A percentile compares a stretch with the other conserved stretches of the same genome.
These are phyloP conservation scores for Ilex paraguariensis DNA, from an alignment of 305 asterid genomes.

Conservation along the genomic window DNA sequence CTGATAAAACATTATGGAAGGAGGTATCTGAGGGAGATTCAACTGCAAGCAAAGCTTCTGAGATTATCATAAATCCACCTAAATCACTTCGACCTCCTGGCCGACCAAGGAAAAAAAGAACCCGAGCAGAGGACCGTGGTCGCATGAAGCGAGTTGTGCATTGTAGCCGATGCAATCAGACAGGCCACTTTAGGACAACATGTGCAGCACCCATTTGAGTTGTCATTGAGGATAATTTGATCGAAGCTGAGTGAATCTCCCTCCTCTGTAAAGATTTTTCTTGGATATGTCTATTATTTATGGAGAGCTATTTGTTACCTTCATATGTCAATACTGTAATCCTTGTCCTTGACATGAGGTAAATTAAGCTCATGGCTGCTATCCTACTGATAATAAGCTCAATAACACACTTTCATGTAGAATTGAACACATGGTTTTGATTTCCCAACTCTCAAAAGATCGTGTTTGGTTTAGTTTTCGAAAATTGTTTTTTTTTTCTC, in stretches of 20 bases:
- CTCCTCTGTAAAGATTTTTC: slow-evolving; percentile 35
- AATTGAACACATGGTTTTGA: too few species aligned
- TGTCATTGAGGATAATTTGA: slow-evolving; percentile 2
- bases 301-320: slow-evolving; percentile 17
- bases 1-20: slow-evolving; percentile 80
- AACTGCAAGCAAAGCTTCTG: slow-evolving; percentile 25
- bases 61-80: slow-evolving; percentile 66
- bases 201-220: slow-evolving; percentile 89
- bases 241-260: slow-evolving; percentile 10
- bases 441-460: too few species aligned
- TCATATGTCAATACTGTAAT: slow-evolving; percentile 10
- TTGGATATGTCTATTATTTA: slow-evolving; percentile 18
- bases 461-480: too few species aligned
- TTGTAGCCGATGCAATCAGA: slow-evolving; percentile 91
- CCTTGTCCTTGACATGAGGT: slow-evolving; percentile 8
- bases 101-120: slow-evolving; percentile 85
- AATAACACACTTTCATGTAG: too few species aligned
- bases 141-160: slow-evolving; percentile 88
- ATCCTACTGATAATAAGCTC: too few species aligned
- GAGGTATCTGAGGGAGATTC: slow-evolving; percentile 69
- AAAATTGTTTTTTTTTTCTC: too few species aligned
- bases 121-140: slow-evolving; percentile 84
- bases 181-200: slow-evolving; percentile 78
- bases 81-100: slow-evolving; percentile 85
- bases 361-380: not conserved